These are phyloP conservation scores for Acacia confusa DNA, from an alignment of 306 rosid species.

Conservation along the genomic window DNA sequence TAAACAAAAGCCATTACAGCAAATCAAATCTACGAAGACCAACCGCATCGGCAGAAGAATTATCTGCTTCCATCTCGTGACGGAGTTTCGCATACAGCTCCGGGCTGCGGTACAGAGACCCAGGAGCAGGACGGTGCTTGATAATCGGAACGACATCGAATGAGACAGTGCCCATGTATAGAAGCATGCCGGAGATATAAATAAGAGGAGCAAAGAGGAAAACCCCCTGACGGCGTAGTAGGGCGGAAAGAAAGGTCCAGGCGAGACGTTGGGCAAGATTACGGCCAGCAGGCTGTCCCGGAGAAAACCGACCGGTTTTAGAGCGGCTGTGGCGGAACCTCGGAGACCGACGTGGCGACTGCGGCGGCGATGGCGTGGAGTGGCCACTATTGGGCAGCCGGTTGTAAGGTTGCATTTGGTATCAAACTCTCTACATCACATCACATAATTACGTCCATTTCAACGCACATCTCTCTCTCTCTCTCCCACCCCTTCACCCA, in stretches of 20 bases:
- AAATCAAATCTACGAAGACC: slow-evolving; percentile 17
- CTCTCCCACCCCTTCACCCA: slow-evolving; percentile 17
- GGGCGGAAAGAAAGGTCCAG: slow-evolving; percentile 76
- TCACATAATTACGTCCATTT: background rate
- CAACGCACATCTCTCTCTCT: background rate
- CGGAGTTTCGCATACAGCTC: slow-evolving; percentile 73
- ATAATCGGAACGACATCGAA: slow-evolving; percentile 88
- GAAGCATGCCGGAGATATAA: slow-evolving; percentile 89
- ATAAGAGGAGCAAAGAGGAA: slow-evolving; percentile 96
- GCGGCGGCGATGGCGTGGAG: slow-evolving; percentile 87
- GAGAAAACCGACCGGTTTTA: slow-evolving; percentile 57
- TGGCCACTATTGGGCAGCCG: slow-evolving; percentile 97
- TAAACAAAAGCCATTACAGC: slow-evolving; percentile 25
- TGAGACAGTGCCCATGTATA: slow-evolving; percentile 95
- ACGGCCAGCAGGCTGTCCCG: slow-evolving; percentile 44
- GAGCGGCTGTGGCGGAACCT: slow-evolving; percentile 69
- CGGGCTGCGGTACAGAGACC: slow-evolving; percentile 91
- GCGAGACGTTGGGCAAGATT: slow-evolving; percentile 72
- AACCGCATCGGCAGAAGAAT: slow-evolving; percentile 90
- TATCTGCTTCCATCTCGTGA: slow-evolving; percentile 81
- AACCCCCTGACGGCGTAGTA: slow-evolving; percentile 91
- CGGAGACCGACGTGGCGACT: slow-evolving; percentile 86
- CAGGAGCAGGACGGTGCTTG: slow-evolving; percentile 79
- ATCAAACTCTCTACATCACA: slow-evolving; percentile 42
- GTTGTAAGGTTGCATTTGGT: slow-evolving; percentile 78